Base-by-base conservation (phyloP, 345 rosid species). In the Eucalyptus sideroxylon region DNA sequence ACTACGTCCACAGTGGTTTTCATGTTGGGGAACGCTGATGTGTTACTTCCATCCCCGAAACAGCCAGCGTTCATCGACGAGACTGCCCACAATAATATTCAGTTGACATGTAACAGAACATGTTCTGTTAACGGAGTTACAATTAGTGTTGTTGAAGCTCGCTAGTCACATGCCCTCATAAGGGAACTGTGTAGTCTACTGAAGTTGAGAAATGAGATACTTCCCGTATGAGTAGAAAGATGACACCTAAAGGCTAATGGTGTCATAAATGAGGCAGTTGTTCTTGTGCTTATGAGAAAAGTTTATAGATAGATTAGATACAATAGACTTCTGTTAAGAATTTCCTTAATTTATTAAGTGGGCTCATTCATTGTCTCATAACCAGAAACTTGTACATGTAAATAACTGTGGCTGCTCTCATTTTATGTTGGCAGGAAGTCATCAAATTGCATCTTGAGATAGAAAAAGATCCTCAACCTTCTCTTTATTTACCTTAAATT, bases 31-130 rank as follows among this genome's bases (percentile, higher is more conserved):
- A 90, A 72, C 24, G 90, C 81, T 16, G 81, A 42, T 31, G 56
- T 77, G 8, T 8, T 56, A 14, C 82, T 91, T 86, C 85, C 92
- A 87, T 51, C 81, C 13, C 91, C 91, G 1, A 88, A 86, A 42
- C 55, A 88, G 27, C 85, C 91, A 2, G 51, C 83, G 42, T 55
- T 91, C 88, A 47, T 40, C 16, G 24, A 50, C 60, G 83, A 77
- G 16, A 77, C 27, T 77, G 47, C 8, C 47, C 7, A 7, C 47
- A 40, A 40, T 77, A 44, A 49, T 88, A 93, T 91, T 93, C 94
- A 47, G 85, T 90, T 4, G 87, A 86, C 50, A 91, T 92, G 90
- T 92, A 86, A 87, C 89, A 89, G 72, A 94, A 90, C 80, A 92
- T 93, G 87, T 89, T 93, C 8, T 14, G 21, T 6, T 85, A 69